Conservation (phyloP, 805 yeast species). For the Blastobotrys robertii region DNA sequence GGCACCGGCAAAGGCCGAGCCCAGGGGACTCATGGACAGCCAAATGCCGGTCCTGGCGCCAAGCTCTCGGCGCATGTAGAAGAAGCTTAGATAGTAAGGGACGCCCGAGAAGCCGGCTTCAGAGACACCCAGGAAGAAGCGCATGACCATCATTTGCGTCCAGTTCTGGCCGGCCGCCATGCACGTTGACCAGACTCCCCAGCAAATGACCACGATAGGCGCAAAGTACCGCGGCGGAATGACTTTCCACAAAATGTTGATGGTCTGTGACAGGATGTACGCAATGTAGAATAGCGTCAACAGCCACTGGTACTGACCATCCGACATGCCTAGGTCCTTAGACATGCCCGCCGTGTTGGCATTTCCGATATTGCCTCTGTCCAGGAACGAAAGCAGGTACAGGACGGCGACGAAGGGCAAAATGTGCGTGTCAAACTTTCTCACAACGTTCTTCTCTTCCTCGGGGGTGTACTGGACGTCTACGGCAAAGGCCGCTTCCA, state of each 20-base stretch:
- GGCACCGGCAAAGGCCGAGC: conserved; percentile 53
- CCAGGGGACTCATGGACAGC: conserved; percentile 29
- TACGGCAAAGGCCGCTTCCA: background rate
- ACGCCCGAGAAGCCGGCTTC: conserved; percentile 28
- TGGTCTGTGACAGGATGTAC: conserved; percentile 34
- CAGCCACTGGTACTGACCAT: conserved; percentile 35
- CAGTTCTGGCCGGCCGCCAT: conserved; percentile 36
- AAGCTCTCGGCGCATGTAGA: conserved; percentile 25
- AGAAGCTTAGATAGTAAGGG: conserved; percentile 23
- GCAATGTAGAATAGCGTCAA: conserved; percentile 39
- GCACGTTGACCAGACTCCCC: conserved; percentile 41
- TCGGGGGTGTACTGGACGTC: conserved; percentile 9
- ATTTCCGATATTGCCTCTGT: conserved; percentile 43
- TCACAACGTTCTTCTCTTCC: conserved; percentile 14
- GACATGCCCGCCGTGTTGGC: conserved; percentile 43
- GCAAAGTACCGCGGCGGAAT: conserved; percentile 37
- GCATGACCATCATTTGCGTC: conserved; percentile 33
- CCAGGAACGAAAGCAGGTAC: conserved; percentile 40
- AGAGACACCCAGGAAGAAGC: conserved; percentile 33
- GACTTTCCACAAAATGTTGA: conserved; percentile 35
- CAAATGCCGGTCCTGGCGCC: conserved; percentile 22
- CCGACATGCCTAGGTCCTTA: conserved; percentile 33
- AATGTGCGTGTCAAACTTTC: conserved; percentile 36
- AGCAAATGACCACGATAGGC: conserved; percentile 36
- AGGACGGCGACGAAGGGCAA: conserved; percentile 38